Evolutionary conservation across 495 filamentous ascomycete genomes (phyloP), one percentile per base, ranked within the genome.

Genomic region (Lasiosphaeria hispida): DNA sequence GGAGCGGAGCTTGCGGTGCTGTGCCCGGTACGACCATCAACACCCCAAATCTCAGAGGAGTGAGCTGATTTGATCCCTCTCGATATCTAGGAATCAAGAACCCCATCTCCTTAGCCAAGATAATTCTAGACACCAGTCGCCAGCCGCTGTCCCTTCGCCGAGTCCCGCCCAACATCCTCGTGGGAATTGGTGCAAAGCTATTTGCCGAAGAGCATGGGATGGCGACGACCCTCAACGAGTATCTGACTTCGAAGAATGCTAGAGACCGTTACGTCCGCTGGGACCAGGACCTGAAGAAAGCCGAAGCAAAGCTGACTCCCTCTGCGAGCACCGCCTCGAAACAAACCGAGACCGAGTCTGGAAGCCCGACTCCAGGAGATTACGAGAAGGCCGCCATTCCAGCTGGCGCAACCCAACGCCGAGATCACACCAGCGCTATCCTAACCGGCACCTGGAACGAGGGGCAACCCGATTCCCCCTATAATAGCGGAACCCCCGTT

Each of bases 1-100:
- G 91, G 63, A 97, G 92, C 71, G 94, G 94, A 55, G 94, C 91
- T 49, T 94, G 87, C 65, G 95, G 92, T 60, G 95, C 94, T 37
- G 89, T 92, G 45, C 80, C 87, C 48, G 85, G 94, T 97, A 80
- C 74, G 91, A 80, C 3, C 42, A 36, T 5, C 5, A 30, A 2
- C 5, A 30, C 5, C 5, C 23, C 23, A 30, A 30, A 30, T 30
- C 2, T 30, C 23, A 2, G 23, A 30, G 23, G 23, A 30, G 23
- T 30, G 23, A 30, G 39, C 35, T 37, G 23, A 54, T 8, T 23
- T 41, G 30, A 41, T 23, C 19, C 30, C 53, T 23, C 33, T 40
- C 0, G 30, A 19, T 23, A 39, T 48, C 2, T 44, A 97, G 94
- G 90, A 63, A 83, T 98, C 63, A 90, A 87, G 67, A 97, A 98